Base-by-base conservation (phyloP, 2,329 filamentous ascomycete species). In the Paecilomyces formosus region DNA sequence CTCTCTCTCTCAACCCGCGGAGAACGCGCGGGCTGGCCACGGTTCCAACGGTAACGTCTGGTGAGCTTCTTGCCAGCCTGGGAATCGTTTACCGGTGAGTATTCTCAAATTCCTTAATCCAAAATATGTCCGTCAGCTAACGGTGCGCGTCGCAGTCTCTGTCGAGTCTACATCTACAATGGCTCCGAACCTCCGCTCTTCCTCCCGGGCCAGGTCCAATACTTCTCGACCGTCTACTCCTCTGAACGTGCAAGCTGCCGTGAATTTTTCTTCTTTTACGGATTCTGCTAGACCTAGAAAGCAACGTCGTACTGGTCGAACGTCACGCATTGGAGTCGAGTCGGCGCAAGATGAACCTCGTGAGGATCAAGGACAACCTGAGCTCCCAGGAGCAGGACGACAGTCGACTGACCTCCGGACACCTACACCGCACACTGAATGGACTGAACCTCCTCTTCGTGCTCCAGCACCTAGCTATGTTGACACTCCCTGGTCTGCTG, bases 381-480 rank as follows among this genome's bases (percentile, higher is more conserved):
- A 60, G 51, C 64, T 63, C 8, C 52, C 55, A 22, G 54, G 53
- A 39, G 54, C 56, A n/a, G 54, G 45, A 31, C 13, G 45, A 49
- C 35, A 30, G 24, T 49, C 28, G 31, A 39, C 28, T 12, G n/a
- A n/a, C 45, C 24, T 51, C 26, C 39, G 31, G 50, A 18, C 50
- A 49, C 26, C 52, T 26, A 18, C 33, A 24, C 52, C 53, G 26
- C 56, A 54, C 39, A 56, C 59, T 15, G 62, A 66, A 12, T 85
- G 83, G 85, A 72, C 79, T 49, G 85, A 88, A 72, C 85, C 85
- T 54, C 72, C 79, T 39, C 67, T 82, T 53, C 79, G 81, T 59
- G 69, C 73, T 54, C 79, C 80, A 53, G 77, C 77, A 53, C 81
- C 92, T 11, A 93, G 88, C 70, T 96, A 88, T 70, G 85, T 90